These are phyloP conservation scores for Acacia melanoxylon DNA, from an alignment of 306 rosid species.

Conservation along the genomic window DNA sequence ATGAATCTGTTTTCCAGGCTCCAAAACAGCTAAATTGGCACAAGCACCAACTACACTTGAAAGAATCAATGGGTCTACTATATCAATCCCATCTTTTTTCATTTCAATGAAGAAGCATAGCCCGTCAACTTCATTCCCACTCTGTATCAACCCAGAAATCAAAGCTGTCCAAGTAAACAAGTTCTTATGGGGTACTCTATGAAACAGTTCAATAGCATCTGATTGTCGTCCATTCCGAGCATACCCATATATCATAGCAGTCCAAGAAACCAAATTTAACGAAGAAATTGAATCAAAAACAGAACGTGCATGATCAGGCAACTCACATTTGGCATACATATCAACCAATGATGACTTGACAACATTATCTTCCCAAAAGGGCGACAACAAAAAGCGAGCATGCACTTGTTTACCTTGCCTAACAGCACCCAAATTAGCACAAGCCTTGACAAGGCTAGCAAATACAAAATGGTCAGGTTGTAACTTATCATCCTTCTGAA, in stretches of 20 bases:
- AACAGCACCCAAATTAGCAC: slow-evolving; percentile 48
- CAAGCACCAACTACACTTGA: slow-evolving; percentile 82
- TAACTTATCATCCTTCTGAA: slow-evolving; percentile 41
- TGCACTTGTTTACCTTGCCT: slow-evolving; percentile 71
- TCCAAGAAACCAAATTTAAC: slow-evolving; percentile 63
- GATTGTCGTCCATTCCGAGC: slow-evolving; percentile 66
- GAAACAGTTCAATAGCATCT: slow-evolving; percentile 61
- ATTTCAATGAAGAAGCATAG: slow-evolving; percentile 62
- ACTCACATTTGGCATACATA: slow-evolving; percentile 72
- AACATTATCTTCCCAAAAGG: slow-evolving; percentile 58
- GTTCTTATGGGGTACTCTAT: slow-evolving; percentile 43
- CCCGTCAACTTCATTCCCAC: slow-evolving; percentile 66
- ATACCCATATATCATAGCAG: slow-evolving; percentile 77
- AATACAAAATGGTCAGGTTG: slow-evolving; percentile 82
- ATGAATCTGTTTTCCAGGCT: slow-evolving; percentile 84
- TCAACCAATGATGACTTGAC: slow-evolving; percentile 82
- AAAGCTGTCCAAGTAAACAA: slow-evolving; percentile 85
- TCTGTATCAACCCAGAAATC: slow-evolving; percentile 86
- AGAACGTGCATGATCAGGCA: slow-evolving; percentile 54
- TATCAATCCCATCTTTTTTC: slow-evolving; percentile 59
- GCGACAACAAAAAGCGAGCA: slow-evolving; percentile 60
- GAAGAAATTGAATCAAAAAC: slow-evolving; percentile 59
- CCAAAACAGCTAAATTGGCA: slow-evolving; percentile 69
- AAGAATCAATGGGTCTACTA: slow-evolving; percentile 75
- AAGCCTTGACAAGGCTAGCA: slow-evolving; percentile 67